Evolutionary conservation across 1,139 yeast species (phyloP), one percentile per base, ranked within the genome.

Genomic region (Yamadazyma friedrichii): DNA sequence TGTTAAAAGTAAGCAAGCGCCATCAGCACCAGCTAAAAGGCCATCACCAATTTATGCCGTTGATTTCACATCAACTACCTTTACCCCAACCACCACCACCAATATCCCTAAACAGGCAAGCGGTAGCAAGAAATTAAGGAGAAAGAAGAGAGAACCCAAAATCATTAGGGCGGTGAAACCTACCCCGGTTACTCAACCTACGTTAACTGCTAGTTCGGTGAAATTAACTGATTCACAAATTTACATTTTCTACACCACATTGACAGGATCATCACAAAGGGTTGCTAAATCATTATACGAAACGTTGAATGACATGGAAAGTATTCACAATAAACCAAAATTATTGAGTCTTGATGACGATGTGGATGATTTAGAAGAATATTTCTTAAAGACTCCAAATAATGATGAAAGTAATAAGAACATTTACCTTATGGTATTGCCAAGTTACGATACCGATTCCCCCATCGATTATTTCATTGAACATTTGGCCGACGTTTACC

Each of bases 371-470:
- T 65, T 88, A 42, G 97, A 89, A 55, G 85, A 86, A 44, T 89
- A 79, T 61, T 89, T 89, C 61, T 70, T 87, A 36, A 73, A 79
- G 36, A 80, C 84, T 11, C 87, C 88, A 6, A 51, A 58, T 6
- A 55, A 61, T 24, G 54, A 50, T 25, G 55, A 62, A 24, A 20
- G 24, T 20, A 52, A 49, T 30, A 48, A 53, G 10, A 70, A 79
- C 34, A 65, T 87, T n/a, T 89, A 88, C 54, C 58, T 91, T 17
- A 53, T 89, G 48, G 88, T 89, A 12, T 69, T 89, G 24, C 98
- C 98, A 2, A 88, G 96, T 0, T 89, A 89, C 58, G 97, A 88
- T 53, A 86, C 91, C 0, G 97, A 89, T 61, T 86, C 95, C 1
- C 96, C 97, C 9, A 74, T 91, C 36, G 98, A 89, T 61, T 89